These are phyloP conservation scores for Trypanosoma melophagium DNA, from an alignment of 208 protist genomes.

Conservation along the genomic window DNA sequence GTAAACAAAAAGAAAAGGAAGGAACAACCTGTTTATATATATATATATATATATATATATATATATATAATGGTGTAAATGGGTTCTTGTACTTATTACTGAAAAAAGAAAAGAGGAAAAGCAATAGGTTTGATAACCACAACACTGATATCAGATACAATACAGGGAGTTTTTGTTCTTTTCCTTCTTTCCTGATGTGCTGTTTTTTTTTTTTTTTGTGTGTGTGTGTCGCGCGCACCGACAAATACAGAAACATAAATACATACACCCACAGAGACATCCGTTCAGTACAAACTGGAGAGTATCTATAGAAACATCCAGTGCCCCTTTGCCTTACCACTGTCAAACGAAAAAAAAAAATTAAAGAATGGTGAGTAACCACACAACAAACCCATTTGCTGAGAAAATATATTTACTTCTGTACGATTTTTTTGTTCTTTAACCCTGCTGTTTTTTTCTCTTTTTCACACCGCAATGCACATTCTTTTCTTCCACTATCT, in stretches of 20 bases:
- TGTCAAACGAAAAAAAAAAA: slow-evolving; percentile 9
- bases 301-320: too few species aligned
- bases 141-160: slow-evolving; percentile 1
- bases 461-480: too few species aligned
- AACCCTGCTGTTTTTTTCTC: too few species aligned
- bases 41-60: slow-evolving; percentile 23
- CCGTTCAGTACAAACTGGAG: neutral
- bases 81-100: neutral
- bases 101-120: neutral
- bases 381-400: too few species aligned
- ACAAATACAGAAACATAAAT: neutral
- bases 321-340: neutral
- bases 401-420: too few species aligned
- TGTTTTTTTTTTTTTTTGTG: neutral
- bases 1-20: slow-evolving; percentile 1
- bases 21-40: slow-evolving; percentile 14
- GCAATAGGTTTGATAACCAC: neutral
- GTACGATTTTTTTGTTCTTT: too few species aligned
- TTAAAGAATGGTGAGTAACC: too few species aligned
- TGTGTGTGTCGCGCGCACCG: too few species aligned
- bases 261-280: slow-evolving; percentile 2
- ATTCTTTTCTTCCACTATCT: too few species aligned
- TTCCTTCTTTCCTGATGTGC: neutral
- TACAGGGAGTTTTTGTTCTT: neutral
- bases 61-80: neutral